These are phyloP conservation scores for Epichloe gansuensis DNA, from an alignment of 2,329 filamentous ascomycete genomes.

Conservation along the genomic window DNA sequence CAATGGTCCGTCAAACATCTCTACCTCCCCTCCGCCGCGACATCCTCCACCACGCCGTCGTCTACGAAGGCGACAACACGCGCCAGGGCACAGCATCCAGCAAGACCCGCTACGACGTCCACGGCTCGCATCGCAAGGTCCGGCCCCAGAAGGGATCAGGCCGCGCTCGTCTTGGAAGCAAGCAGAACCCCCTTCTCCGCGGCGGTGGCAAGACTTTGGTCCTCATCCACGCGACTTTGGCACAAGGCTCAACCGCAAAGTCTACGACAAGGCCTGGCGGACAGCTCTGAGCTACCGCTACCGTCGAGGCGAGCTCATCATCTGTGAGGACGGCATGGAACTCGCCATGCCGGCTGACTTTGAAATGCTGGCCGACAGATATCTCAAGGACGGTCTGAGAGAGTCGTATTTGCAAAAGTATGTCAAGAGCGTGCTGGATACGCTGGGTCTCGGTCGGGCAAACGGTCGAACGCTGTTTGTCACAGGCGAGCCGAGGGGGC, in stretches of 20 bases:
- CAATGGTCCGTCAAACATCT: slow-evolving; percentile 75
- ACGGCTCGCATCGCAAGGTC: slow-evolving; percentile 73
- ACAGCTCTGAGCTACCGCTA: slow-evolving; percentile 90
- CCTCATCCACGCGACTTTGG: slow-evolving; percentile 85
- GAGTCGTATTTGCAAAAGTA: slow-evolving; percentile 49
- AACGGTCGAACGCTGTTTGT: slow-evolving; percentile 66
- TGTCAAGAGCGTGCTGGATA: slow-evolving; percentile 54
- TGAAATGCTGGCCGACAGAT: slow-evolving; percentile 26
- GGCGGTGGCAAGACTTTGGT: slow-evolving; percentile 84
- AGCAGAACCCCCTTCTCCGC: slow-evolving; percentile 66
- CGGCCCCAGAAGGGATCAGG: slow-evolving; percentile 80
- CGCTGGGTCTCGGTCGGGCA: slow-evolving; percentile 56
- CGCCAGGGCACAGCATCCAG: slow-evolving; percentile 75
- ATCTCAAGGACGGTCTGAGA: slow-evolving; percentile 35
- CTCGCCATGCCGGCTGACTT: slow-evolving; percentile 45
- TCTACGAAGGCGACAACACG: slow-evolving; percentile 84
- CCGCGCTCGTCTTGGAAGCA: slow-evolving; percentile 63
- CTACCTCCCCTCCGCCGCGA: slow-evolving; percentile 79
- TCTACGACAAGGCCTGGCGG: slow-evolving; percentile 92
- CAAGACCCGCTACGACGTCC: slow-evolving; percentile 73
- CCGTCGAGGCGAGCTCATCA: slow-evolving; percentile 70
- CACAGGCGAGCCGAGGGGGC: slow-evolving; percentile 46
- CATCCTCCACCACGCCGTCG: slow-evolving; percentile 79
- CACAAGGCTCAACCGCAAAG: slow-evolving; percentile 70
- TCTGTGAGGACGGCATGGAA: slow-evolving; percentile 69